Evolutionary conservation across 108 stramenopile genomes (phyloP).

Genomic region (Asterionellopsis glacialis): DNA sequence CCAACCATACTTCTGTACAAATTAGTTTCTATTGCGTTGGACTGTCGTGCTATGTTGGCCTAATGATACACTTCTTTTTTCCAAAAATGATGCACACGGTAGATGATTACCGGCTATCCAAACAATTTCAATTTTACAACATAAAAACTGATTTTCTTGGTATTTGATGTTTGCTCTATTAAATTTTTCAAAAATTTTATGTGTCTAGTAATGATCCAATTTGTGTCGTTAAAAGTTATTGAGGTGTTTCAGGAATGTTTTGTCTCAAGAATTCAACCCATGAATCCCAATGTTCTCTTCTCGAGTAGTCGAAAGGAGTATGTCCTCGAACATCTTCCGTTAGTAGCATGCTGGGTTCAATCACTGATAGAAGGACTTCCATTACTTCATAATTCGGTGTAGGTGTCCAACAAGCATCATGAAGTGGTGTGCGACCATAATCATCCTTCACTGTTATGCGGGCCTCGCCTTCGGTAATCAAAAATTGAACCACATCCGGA

Average conservation of each 20-base stretch:
- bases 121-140: no score
- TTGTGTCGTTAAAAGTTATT: no score
- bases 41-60: no score
- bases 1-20: no score
- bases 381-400: conserved; percentile 46
- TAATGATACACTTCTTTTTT: no score
- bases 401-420: conserved; percentile 80
- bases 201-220: no score
- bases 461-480: conserved; percentile 18
- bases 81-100: no score
- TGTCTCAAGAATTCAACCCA: conserved; percentile 28
- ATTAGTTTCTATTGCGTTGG: no score
- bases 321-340: conserved; percentile 65
- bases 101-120: no score
- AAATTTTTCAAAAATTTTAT: no score
- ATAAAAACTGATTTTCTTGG: no score
- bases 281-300: conserved; percentile 47
- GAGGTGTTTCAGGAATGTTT: not conserved
- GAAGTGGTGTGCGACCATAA: conserved; percentile 77
- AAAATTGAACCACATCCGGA: conserved; percentile 24
- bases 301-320: conserved; percentile 74
- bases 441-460: conserved; percentile 46
- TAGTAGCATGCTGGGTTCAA: conserved; percentile 44
- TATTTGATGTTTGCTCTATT: no score
- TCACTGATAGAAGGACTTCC: conserved; percentile 32